These are phyloP conservation scores for Lignosus rhinocerotis DNA, from an alignment of 1,284 basidiomycete species.

Conservation along the genomic window DNA sequence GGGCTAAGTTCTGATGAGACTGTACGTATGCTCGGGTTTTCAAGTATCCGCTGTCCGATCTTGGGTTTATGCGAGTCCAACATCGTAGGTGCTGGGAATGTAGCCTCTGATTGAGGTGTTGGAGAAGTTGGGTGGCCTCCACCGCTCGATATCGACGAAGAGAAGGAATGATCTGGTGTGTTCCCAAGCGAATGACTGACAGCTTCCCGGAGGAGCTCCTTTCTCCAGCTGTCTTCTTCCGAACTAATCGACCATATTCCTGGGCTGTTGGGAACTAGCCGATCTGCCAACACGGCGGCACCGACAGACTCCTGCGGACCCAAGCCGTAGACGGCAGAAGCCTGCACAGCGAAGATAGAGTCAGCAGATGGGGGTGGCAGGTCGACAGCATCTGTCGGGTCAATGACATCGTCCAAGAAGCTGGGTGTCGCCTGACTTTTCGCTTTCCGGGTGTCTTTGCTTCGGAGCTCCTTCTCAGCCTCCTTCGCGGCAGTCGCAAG, in stretches of 20 bases:
- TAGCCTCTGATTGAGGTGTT: constrained; percentile 17
- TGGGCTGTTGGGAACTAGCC: constrained; percentile 65
- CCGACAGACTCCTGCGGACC: constrained; percentile 71
- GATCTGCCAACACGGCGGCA: constrained; percentile 70
- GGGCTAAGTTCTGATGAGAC: constrained; percentile 13
- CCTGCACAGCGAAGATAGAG: constrained; percentile 73
- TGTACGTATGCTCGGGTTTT: constrained; percentile 20
- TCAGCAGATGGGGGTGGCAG: constrained; percentile 61
- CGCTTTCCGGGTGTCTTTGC: constrained; percentile 34
- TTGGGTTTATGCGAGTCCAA: constrained; percentile 14
- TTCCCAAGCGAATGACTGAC: constrained; percentile 71
- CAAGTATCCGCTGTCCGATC: constrained; percentile 33
- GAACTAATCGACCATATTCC: constrained; percentile 54
- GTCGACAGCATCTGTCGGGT: constrained; percentile 80
- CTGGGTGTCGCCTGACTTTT: constrained; percentile 34
- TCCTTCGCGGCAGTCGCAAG: constrained; percentile 66
- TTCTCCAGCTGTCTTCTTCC: constrained; percentile 67
- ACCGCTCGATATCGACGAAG: constrained; percentile 16
- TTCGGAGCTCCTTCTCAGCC: constrained; percentile 68
- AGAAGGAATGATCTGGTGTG: constrained; percentile 43
- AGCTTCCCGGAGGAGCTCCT: constrained; percentile 66
- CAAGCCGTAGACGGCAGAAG: constrained; percentile 66
- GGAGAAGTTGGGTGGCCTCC: constrained; percentile 24
- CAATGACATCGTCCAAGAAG: constrained; percentile 57
- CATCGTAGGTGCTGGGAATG: constrained; percentile 16